A percentile compares a stretch with the other conserved stretches of the same genome.
phyloP scores from a whole-genome alignment of 2,329 filamentous ascomycete genomes.

The Penicillium expansum region DNA sequence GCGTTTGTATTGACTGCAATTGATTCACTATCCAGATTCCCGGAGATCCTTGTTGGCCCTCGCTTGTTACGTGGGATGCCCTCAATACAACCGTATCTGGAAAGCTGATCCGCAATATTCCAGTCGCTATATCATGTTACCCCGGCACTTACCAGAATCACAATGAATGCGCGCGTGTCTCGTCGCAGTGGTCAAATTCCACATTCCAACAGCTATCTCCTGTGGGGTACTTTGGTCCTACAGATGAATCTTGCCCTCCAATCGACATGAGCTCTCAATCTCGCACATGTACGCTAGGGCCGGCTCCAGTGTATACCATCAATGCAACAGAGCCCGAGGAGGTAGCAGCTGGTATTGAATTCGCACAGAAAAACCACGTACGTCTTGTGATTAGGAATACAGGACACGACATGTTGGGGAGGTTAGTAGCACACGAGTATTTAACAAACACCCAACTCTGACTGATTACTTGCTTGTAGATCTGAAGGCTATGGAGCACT shows the following conservation, averaged over 20 bases:
- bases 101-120: slow-evolving; percentile 32
- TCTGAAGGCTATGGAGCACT: slow-evolving; percentile 31
- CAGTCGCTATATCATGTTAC: slow-evolving; percentile 38
- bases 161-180: slow-evolving; percentile 24
- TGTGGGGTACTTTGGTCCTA: slow-evolving; percentile 29
- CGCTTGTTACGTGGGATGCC: slow-evolving; percentile 25
- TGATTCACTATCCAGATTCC: slow-evolving; percentile 14
- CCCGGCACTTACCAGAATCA: slow-evolving; percentile 26
- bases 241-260: slow-evolving; percentile 27
- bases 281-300: slow-evolving; percentile 28
- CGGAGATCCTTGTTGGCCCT: slow-evolving; percentile 35
- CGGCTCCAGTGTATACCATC: slow-evolving; percentile 16
- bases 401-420: slow-evolving; percentile 12
- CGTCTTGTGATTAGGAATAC: slow-evolving; percentile 9
- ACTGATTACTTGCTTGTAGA: slow-evolving; percentile 9
- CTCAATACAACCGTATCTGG: slow-evolving; percentile 37
- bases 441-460: not conserved
- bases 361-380: slow-evolving; percentile 2
- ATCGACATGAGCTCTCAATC: slow-evolving; percentile 21
- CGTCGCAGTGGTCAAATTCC: slow-evolving; percentile 26
- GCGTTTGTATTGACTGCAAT: not conserved
- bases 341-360: slow-evolving; percentile 29
- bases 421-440: slow-evolving; percentile 1
- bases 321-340: slow-evolving; percentile 13
- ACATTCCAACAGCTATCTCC: slow-evolving; percentile 29